Conservation (phyloP, 179 eudicot species). For the Patellifolia procumbens region DNA sequence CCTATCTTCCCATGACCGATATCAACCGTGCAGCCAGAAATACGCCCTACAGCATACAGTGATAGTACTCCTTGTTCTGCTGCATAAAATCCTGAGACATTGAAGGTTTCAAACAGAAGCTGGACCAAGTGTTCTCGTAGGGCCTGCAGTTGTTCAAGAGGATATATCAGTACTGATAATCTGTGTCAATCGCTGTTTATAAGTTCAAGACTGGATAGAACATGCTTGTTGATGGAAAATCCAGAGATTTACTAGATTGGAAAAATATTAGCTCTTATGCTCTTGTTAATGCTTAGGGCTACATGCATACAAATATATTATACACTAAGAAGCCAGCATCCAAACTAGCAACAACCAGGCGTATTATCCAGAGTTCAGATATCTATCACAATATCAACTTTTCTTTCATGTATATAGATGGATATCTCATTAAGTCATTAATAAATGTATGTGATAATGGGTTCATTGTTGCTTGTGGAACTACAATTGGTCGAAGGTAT, state of each 20-base stretch:
- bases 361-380: background rate
- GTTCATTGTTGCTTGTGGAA: background rate
- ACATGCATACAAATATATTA: background rate
- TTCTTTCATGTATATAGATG: background rate
- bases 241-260: background rate
- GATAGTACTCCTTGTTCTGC: slow-evolving; percentile 88
- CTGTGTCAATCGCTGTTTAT: background rate
- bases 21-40: slow-evolving; percentile 87
- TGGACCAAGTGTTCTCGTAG: slow-evolving; percentile 83
- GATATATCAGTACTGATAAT: slow-evolving; percentile 8
- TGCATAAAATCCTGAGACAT: slow-evolving; percentile 81
- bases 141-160: slow-evolving; percentile 43
- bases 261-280: background rate
- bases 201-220: background rate
- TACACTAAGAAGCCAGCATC: background rate
- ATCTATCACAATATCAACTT: background rate
- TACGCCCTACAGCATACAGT: slow-evolving; percentile 89
- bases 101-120: slow-evolving; percentile 85
- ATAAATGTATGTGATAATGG: background rate
- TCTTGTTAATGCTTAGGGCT: background rate
- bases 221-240: background rate
- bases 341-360: background rate
- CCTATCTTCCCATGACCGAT: slow-evolving; percentile 91
- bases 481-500: background rate
- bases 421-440: background rate